Conservation (phyloP, 352 stramenopile species). For the Phytophthora gonapodyides region DNA sequence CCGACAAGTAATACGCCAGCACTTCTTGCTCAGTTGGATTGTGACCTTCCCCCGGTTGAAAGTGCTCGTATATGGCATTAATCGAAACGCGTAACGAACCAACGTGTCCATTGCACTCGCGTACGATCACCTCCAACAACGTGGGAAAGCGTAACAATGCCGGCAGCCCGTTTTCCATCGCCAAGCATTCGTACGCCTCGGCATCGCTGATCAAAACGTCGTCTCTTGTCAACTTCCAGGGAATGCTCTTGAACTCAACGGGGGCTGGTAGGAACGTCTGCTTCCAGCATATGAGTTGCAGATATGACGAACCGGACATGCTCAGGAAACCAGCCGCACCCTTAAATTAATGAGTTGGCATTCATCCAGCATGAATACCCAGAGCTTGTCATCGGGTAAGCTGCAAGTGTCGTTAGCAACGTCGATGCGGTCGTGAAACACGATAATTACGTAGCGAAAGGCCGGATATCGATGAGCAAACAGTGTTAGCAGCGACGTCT, state of each 20-base stretch:
- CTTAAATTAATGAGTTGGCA: slow-evolving; percentile 20
- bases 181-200: slow-evolving; percentile 12
- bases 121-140: slow-evolving; percentile 19
- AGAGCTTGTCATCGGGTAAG: slow-evolving; percentile 3
- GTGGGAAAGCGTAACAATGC: background rate
- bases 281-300: slow-evolving; percentile 17
- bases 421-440: slow-evolving; percentile 6
- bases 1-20: slow-evolving; percentile 9
- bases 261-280: background rate
- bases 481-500: slow-evolving; percentile 17
- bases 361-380: slow-evolving; percentile 17
- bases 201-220: slow-evolving; percentile 23
- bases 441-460: slow-evolving; percentile 5
- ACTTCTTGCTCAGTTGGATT: slow-evolving; percentile 7
- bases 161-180: slow-evolving; percentile 15
- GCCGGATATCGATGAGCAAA: slow-evolving; percentile 13
- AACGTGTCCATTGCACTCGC: slow-evolving; percentile 26
- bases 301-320: slow-evolving; percentile 21
- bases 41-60: background rate
- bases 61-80: slow-evolving; percentile 4
- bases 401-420: background rate
- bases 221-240: slow-evolving; percentile 16
- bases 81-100: slow-evolving; percentile 18
- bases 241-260: slow-evolving; percentile 9
- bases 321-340: background rate